Evolutionary conservation across 179 eudicot species (phyloP).

Genomic region (Spinacia oleracea): DNA sequence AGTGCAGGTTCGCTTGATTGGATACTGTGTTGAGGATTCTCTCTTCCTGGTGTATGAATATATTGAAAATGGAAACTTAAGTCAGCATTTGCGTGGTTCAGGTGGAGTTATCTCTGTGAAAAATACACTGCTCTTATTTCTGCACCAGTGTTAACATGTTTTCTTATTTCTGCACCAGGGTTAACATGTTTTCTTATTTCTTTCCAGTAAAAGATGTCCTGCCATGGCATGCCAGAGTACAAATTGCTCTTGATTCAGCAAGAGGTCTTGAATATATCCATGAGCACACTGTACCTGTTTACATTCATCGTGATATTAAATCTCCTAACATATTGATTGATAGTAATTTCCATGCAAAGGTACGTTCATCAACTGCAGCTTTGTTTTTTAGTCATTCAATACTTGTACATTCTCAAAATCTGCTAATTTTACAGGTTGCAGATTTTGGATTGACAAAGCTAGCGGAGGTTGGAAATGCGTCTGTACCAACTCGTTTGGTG

Average conservation of each 20-base stretch:
- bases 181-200: not conserved
- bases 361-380: constrained; percentile 12
- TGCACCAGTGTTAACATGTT: not conserved
- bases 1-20: constrained; percentile 71
- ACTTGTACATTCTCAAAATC: not conserved
- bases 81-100: constrained; percentile 62
- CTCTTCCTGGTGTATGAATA: constrained; percentile 70
- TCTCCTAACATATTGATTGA: constrained; percentile 63
- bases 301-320: constrained; percentile 73
- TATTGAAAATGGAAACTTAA: constrained; percentile 67
- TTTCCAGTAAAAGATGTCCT: constrained; percentile 45
- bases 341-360: constrained; percentile 63
- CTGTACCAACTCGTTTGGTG: constrained; percentile 53
- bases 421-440: constrained; percentile 50
- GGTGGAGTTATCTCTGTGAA: constrained; percentile 30
- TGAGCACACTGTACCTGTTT: constrained; percentile 70
- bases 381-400: not conserved
- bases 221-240: constrained; percentile 64
- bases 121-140: no score
- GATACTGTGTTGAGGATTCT: constrained; percentile 59
- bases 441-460: constrained; percentile 74
- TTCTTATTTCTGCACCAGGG: no score
- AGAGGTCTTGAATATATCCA: constrained; percentile 85
- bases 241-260: constrained; percentile 81
- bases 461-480: constrained; percentile 53